Evolutionary conservation across 2,329 filamentous ascomycete genomes (phyloP).

Genomic region (Alternaria infectoria): DNA sequence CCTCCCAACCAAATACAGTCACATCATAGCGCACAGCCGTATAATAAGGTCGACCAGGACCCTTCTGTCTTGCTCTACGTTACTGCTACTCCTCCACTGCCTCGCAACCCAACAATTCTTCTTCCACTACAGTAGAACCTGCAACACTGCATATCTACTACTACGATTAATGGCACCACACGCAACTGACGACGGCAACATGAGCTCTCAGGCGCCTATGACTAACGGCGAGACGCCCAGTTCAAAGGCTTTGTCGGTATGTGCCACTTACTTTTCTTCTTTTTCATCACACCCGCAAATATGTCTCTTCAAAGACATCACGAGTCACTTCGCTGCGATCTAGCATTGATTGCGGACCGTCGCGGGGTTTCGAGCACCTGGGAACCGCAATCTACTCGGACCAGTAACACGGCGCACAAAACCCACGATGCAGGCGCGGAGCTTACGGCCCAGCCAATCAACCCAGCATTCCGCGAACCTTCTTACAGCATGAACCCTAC

Average conservation of each 20-base stretch:
- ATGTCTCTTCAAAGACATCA: neutral
- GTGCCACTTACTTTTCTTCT: conserved; percentile 17
- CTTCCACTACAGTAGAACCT: neutral
- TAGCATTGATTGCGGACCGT: neutral
- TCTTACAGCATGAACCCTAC: neutral
- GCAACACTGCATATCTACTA: conserved; percentile 6
- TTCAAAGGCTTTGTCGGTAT: conserved; percentile 49
- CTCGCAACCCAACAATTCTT: conserved; percentile 11
- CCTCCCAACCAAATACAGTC: conserved; percentile 21
- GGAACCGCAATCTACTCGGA: conserved; percentile 9
- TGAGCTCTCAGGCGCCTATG: conserved; percentile 35
- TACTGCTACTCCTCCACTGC: conserved; percentile 11
- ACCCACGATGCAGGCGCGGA: conserved; percentile 16
- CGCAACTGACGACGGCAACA: conserved; percentile 42
- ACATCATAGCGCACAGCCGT: conserved; percentile 25
- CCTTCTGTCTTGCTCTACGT: conserved; percentile 13
- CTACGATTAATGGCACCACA: conserved; percentile 39
- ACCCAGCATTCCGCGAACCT: neutral
- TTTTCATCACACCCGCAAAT: neutral
- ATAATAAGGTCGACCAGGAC: conserved; percentile 31
- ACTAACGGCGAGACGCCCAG: conserved; percentile 50
- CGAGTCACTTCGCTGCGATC: neutral
- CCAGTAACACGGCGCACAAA: conserved; percentile 11
- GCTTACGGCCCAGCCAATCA: conserved; percentile 15
- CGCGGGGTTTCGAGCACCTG: conserved; percentile 5